These are phyloP conservation scores for Sporobolomyces roseus DNA, from an alignment of 768 basidiomycete genomes.

Conservation along the genomic window DNA sequence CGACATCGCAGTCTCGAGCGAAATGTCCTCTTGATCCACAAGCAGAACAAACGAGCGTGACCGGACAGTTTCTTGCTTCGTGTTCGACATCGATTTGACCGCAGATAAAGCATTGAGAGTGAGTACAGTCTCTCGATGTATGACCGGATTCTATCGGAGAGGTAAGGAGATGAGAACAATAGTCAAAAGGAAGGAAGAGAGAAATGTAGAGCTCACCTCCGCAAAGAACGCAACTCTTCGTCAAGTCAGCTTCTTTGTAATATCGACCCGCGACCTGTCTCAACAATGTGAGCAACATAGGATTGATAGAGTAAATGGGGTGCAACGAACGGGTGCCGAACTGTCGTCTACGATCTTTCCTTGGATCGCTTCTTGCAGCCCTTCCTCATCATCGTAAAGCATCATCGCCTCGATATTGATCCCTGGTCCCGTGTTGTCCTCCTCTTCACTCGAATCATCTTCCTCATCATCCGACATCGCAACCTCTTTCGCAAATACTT, in stretches of 20 bases:
- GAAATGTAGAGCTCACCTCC: slow-evolving; percentile 25
- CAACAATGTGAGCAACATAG: no score
- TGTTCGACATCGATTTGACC: slow-evolving; percentile 38
- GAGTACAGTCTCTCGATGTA: slow-evolving; percentile 37
- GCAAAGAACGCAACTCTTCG: slow-evolving; percentile 36
- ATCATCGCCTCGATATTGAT: slow-evolving; percentile 1
- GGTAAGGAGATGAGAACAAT: neutral
- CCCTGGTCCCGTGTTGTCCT: neutral
- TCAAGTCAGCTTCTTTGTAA: slow-evolving; percentile 41
- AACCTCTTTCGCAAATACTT: slow-evolving; percentile 32
- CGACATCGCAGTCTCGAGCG: slow-evolving; percentile 30
- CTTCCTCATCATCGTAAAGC: slow-evolving; percentile 35
- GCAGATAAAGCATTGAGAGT: slow-evolving; percentile 40
- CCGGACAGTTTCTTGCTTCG: slow-evolving; percentile 41
- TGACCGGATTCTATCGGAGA: slow-evolving; percentile 30
- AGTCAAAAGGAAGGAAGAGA: no score
- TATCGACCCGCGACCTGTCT: slow-evolving; percentile 32
- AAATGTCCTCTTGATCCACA: slow-evolving; percentile 40
- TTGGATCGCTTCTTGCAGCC: slow-evolving; percentile 31
- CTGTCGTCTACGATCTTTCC: slow-evolving; percentile 39
- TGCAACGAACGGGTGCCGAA: slow-evolving; percentile 14
- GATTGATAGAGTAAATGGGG: no score
- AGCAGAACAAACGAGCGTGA: slow-evolving; percentile 30
- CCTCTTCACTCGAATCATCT: neutral
- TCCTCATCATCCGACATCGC: slow-evolving; percentile 20